phyloP scores from a whole-genome alignment of 371 early-diverging fungal species.

The Mortierella sp. region DNA sequence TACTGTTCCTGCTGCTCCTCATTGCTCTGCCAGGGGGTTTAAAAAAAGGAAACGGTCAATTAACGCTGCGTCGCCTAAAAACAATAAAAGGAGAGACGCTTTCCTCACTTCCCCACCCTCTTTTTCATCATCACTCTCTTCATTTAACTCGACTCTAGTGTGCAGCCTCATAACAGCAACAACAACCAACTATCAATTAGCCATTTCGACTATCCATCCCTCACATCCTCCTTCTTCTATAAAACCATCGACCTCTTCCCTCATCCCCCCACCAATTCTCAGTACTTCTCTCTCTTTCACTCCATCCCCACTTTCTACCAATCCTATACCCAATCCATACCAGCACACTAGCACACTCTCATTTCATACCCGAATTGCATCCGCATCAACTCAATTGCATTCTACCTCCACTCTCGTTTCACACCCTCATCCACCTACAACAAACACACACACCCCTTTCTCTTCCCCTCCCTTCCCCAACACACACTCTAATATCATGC shows the following conservation, averaged over 20 bases:
- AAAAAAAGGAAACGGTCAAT: background rate
- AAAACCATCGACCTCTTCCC: background rate
- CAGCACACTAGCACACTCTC: background rate
- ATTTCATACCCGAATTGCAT: background rate
- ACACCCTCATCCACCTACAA: background rate
- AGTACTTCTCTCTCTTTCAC: background rate
- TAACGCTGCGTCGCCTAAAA: background rate
- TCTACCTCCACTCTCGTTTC: background rate
- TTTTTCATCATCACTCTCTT: background rate
- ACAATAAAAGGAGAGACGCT: background rate
- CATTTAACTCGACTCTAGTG: background rate
- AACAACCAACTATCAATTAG: background rate
- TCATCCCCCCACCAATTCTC: background rate
- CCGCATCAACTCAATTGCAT: background rate
- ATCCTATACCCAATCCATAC: background rate
- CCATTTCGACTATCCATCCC: background rate
- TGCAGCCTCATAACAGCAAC: background rate
- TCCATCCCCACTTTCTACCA: background rate
- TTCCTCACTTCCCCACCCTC: background rate
- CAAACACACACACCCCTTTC: background rate
- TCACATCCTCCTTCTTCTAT: background rate
- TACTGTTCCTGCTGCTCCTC: background rate
- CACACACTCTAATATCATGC: conserved; percentile 25
- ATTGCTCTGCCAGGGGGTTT: conserved; percentile 2
- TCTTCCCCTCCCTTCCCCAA: background rate